Conservation (phyloP, 2,329 filamentous ascomycete genomes). For the Chaetomium sp. region DNA sequence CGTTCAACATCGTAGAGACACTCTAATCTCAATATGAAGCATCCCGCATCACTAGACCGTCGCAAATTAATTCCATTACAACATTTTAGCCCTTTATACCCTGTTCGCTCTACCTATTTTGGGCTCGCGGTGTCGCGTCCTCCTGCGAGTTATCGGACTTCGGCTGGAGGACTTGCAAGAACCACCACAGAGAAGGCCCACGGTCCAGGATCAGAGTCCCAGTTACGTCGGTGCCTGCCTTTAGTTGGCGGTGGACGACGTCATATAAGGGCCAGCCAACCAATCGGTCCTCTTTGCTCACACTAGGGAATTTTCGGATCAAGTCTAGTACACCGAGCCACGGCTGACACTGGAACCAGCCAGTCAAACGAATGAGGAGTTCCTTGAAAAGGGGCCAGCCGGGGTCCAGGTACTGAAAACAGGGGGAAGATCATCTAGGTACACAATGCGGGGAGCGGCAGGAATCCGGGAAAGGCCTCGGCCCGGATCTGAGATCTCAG, state of each 20-base stretch:
- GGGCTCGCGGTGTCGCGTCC: neutral
- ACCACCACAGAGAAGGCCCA: neutral
- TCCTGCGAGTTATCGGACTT: slow-evolving; percentile 10
- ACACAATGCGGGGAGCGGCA: slow-evolving; percentile 4
- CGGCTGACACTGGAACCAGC: neutral
- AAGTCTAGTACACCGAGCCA: neutral
- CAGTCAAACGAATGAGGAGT: neutral
- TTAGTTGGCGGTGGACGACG: too few species aligned
- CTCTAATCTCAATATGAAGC: neutral
- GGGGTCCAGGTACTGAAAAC: slow-evolving; percentile 23
- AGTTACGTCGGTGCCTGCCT: too few species aligned
- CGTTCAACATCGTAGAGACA: neutral
- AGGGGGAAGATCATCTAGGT: slow-evolving; percentile 2
- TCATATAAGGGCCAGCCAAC: neutral
- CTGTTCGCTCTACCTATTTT: slow-evolving; percentile 20
- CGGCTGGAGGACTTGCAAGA: neutral
- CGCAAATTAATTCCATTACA: neutral
- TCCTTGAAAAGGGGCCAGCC: neutral
- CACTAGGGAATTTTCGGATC: neutral
- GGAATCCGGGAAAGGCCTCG: slow-evolving; percentile 1
- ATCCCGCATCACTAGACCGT: neutral
- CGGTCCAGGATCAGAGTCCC: neutral
- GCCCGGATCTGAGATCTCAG: neutral
- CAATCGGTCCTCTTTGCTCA: slow-evolving; percentile 3
- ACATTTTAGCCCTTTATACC: neutral